A percentile compares a stretch with the other conserved stretches of the same genome.
Conservation (phyloP, 768 basidiomycete genomes). For the Kwoniella botswanensis region DNA sequence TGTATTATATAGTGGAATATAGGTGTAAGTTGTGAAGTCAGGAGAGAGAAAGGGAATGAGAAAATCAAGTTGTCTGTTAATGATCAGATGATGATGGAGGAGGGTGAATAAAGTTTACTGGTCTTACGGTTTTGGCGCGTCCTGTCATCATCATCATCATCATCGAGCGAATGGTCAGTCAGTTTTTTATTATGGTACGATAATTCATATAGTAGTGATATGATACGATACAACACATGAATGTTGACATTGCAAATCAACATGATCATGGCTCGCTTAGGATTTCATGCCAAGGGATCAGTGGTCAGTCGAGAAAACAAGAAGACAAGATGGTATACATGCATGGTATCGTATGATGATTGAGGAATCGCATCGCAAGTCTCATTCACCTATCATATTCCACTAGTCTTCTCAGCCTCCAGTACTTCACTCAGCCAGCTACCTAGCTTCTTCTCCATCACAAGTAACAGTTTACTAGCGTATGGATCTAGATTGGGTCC, state of each 20-base stretch:
- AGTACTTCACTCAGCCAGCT: conserved; percentile 41
- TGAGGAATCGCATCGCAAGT: background rate
- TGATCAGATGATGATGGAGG: background rate
- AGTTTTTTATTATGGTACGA: conserved; percentile 12
- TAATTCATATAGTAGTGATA: background rate
- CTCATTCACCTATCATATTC: background rate
- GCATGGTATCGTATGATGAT: conserved; percentile 13
- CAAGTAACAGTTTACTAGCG: conserved; percentile 38
- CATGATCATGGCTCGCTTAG: background rate
- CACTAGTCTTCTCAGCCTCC: conserved; percentile 9
- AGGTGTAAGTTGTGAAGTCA: background rate
- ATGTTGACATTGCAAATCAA: background rate
- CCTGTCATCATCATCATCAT: background rate
- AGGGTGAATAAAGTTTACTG: background rate
- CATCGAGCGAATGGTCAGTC: background rate
- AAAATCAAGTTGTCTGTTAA: conserved; percentile 1
- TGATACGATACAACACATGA: background rate
- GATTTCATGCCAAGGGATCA: too few relatives aligned
- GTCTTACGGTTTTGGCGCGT: background rate
- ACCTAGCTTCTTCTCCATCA: conserved; percentile 51
- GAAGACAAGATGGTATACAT: background rate
- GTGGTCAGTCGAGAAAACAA: background rate
- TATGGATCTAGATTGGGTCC: conserved; percentile 44
- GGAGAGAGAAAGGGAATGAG: background rate
- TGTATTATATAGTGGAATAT: background rate